phyloP scores from a whole-genome alignment of 1,284 basidiomycete species.

The Puccinia triticina region DNA sequence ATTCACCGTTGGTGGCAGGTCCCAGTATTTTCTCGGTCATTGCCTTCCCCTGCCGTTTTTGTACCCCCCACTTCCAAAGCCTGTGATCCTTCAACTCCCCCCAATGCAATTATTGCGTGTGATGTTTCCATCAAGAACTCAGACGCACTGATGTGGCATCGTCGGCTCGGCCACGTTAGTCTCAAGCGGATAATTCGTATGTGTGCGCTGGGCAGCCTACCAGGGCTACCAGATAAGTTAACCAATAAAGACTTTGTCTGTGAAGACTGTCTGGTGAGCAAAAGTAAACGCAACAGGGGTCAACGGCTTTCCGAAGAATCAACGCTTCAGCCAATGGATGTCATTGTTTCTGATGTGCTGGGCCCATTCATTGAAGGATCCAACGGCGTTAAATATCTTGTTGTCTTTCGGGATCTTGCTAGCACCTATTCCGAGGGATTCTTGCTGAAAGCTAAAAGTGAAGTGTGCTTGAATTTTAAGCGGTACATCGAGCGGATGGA shows the following conservation, averaged over 20 bases:
- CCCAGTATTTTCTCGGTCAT: neutral
- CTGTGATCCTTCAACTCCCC: neutral
- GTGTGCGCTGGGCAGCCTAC: neutral
- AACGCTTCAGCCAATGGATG: neutral
- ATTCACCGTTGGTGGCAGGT: constrained; percentile 1
- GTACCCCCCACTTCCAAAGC: neutral
- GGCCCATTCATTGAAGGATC: constrained; percentile 20
- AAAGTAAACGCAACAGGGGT: neutral
- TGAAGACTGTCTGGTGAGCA: constrained; percentile 28
- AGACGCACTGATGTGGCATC: constrained; percentile 34
- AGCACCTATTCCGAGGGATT: constrained; percentile 27
- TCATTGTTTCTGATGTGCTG: neutral
- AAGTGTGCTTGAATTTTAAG: constrained; percentile 4
- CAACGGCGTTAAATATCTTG: neutral
- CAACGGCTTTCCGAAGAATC: neutral
- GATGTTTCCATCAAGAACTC: neutral
- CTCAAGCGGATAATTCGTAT: constrained; percentile 9
- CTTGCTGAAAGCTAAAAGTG: constrained; percentile 15
- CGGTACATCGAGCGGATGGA: constrained; percentile 22
- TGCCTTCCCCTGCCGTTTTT: neutral
- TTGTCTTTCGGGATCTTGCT: constrained; percentile 18
- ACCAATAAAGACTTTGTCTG: constrained; percentile 27
- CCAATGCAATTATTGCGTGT: neutral
- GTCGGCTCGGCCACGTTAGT: constrained; percentile 25
- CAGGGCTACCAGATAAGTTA: neutral